Base-by-base conservation (phyloP, 306 rosid genomes). In the Rosa chinensis region DNA sequence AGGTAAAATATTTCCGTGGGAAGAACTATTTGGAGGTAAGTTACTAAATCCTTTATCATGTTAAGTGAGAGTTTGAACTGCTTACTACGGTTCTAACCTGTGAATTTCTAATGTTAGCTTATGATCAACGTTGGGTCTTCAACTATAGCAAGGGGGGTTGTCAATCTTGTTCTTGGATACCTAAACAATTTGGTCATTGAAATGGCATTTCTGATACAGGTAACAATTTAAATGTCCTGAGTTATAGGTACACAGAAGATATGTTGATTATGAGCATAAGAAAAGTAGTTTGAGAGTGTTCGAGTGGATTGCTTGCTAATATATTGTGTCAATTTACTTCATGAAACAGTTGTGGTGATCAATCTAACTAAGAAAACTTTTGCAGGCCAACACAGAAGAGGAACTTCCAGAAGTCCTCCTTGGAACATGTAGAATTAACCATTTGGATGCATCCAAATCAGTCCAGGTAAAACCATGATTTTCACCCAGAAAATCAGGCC, bases 161-260 rank as follows among this genome's bases (percentile, higher is more conserved):
- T 67, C n/a, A 92, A 80, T 73, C 87, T 94, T 84, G 93, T 94
- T 87, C 93, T 94, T 79, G 98, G 98, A 61, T 94, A 89, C 88
- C 89, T 94, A 61, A 94, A 89, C 84, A 92, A 92, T 73, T 87
- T 94, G 93, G 92, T 94, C 55, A 85, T 92, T 79, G 98, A 94
- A 88, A 84, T 94, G 96, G 98, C 98, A 58, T 94, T 92, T 79
- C 83, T 94, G 84, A 88, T 94, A 79, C 97, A 92, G 97, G 98
- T 94, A 72, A 48, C 58, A 14, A 58, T 5, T 23, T 7, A 35
- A 6, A 47, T 17, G 20, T 18, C 48, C 23, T 14, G 32, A 1
- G 18, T 53, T 13, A 6, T 7, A 5, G 10, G 42, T 8, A 23
- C 47, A n/a, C 20, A 37, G 12, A 61, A 25, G 39, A 61, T 21